A percentile compares a stretch with the other conserved stretches of the same genome.
Evolutionary conservation across 352 stramenopile genomes (phyloP).

Genomic region (Globisporangium barbulae): DNA sequence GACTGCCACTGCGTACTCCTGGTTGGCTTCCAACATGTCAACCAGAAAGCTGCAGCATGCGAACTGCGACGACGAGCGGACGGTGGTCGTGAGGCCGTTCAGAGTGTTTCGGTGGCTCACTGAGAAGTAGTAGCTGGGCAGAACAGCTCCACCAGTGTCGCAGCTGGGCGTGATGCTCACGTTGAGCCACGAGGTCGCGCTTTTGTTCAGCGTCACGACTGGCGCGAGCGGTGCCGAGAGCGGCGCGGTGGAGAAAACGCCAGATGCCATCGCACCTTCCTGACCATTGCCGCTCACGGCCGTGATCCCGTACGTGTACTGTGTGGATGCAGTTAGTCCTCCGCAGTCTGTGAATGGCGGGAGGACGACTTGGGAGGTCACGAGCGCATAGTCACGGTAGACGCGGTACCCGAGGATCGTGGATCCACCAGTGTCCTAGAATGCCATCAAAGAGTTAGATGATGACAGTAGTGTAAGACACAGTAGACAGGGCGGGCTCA

Average conservation of each 20-base stretch:
- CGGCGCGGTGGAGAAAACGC: conserved; percentile 22
- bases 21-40: conserved; percentile 17
- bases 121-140: conserved; percentile 36
- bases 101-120: conserved; percentile 10
- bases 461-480: neutral
- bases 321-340: conserved; percentile 25
- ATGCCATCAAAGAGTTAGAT: too few species aligned
- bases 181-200: conserved; percentile 30
- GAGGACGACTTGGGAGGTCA: conserved; percentile 24
- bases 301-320: conserved; percentile 47
- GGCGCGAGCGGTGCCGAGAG: conserved; percentile 31
- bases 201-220: conserved; percentile 16
- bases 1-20: conserved; percentile 29
- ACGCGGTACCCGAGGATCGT: conserved; percentile 48
- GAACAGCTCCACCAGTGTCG: conserved; percentile 31
- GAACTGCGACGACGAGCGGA: conserved; percentile 28
- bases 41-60: conserved; percentile 43
- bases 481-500: neutral
- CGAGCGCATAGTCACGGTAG: conserved; percentile 50
- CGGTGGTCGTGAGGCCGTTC: neutral
- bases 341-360: conserved; percentile 50
- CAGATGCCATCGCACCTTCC: conserved; percentile 35
- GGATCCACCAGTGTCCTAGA: conserved; percentile 34
- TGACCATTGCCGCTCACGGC: conserved; percentile 28
- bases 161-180: conserved; percentile 32